Percentiles rank a stretch among this genome's conserved stretches.
Conservation (phyloP, 768 basidiomycete species). For the Multifurca ochricompacta region DNA sequence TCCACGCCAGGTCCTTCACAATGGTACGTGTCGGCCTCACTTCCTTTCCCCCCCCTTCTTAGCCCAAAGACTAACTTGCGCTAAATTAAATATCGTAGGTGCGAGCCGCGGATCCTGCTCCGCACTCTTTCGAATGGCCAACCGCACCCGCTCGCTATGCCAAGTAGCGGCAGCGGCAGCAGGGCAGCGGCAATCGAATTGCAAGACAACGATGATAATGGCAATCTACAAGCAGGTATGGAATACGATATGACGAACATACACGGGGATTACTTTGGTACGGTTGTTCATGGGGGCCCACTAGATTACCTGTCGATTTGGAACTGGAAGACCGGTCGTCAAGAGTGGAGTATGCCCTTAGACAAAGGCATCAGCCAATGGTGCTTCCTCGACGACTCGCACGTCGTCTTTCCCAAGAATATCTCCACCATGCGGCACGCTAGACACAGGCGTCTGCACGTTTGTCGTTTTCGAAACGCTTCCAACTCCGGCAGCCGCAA, state of each 20-base stretch:
- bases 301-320: not conserved
- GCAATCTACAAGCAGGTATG: not conserved
- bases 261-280: constrained; percentile 1
- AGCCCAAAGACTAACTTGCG: not conserved
- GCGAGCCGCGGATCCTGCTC: too few species aligned
- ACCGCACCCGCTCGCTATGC: constrained; percentile 3
- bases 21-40: too few species aligned
- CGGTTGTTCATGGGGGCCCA: too few species aligned
- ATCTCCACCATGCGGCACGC: not conserved
- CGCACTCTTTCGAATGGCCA: not conserved
- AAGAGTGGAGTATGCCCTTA: not conserved
- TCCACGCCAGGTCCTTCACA: too few species aligned
- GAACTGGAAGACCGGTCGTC: constrained; percentile 7
- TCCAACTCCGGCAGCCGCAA: too few species aligned
- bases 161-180: too few species aligned
- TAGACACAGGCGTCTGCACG: not conserved
- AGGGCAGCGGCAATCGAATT: too few species aligned
- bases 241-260: not conserved
- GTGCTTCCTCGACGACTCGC: not conserved
- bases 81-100: too few species aligned
- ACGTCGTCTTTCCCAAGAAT: too few species aligned
- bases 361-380: not conserved
- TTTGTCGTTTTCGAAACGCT: not conserved
- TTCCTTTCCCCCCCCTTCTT: too few species aligned
- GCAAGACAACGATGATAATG: not conserved